Evolutionary conservation across 495 filamentous ascomycete species (phyloP), one percentile per base, ranked within the genome.

Genomic region (Penicillium malachiteum): DNA sequence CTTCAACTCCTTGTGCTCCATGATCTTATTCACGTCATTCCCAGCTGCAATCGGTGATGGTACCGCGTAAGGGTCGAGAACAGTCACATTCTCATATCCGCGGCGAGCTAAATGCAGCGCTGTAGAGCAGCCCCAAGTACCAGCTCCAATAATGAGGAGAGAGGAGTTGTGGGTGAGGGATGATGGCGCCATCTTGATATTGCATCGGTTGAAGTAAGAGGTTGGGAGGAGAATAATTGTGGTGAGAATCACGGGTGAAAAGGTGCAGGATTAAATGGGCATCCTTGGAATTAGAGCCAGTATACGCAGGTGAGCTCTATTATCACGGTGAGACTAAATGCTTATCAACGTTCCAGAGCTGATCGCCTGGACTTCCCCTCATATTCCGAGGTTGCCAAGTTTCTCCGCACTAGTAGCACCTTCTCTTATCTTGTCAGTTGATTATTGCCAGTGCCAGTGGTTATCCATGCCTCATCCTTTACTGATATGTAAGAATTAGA

Each of bases 21-120:
- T 76, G 49, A 82, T 82, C 51, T 82, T 82, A 47, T 84, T 84
- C 14, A 84, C 59, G 51, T 82, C 80, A 54, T 82, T 83, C 3
- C 80, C 79, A 3, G 80, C 78, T 14, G 77, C 67, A 52, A 80
- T 81, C n/a, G 73, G 65, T 3, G 79, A 81, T 3, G 80, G 80
- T 7, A 81, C 58, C 0, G 59, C 51, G 48, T 76, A 60, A 6
- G 68, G 64, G 58, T 83, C 80, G 2, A 82, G 62, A 12, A 82
- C 79, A 0, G 64, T 77, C 50, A 82, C 69, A 56, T 75, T 66
- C 31, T 51, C 64, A 60, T 79, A 80, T 35, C 79, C 78, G 32
- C 74, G 68, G 0, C 79, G 71, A 13, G 72, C 79, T 0, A 83
- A 60, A 56, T 81, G 69, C 10, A 83, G 67, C n/a, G 79, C 79